These are phyloP conservation scores for Cercospora beticola DNA, from an alignment of 2,329 filamentous ascomycete genomes.

Conservation along the genomic window DNA sequence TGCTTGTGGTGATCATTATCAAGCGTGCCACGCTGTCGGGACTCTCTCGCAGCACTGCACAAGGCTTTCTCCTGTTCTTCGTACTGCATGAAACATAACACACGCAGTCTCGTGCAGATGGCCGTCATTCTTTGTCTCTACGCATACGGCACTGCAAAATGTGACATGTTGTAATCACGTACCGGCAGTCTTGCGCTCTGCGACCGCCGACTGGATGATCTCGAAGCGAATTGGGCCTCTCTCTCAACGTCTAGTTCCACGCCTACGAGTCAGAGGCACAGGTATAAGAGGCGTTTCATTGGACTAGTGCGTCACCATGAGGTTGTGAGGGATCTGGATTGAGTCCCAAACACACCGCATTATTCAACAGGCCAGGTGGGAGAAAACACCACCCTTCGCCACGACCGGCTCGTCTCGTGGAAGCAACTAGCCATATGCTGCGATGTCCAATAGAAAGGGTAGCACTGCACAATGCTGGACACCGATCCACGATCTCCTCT, in stretches of 20 bases:
- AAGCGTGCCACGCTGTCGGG: neutral
- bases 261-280: neutral
- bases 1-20: neutral
- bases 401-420: neutral
- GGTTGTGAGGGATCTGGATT: neutral
- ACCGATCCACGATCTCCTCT: neutral
- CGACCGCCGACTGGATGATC: neutral
- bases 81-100: too few species aligned
- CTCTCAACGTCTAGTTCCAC: neutral
- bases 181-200: neutral
- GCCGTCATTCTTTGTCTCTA: neutral
- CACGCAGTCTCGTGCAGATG: neutral
- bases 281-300: neutral
- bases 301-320: neutral
- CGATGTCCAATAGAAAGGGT: neutral
- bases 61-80: too few species aligned
- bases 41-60: too few species aligned
- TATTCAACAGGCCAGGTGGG: neutral
- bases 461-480: neutral
- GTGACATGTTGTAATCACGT: neutral
- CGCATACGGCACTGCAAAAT: neutral
- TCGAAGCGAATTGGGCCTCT: neutral
- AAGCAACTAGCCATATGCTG: too few species aligned
- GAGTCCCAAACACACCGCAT: neutral
- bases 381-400: neutral